Conservation (phyloP, 78 protist species). For the Chrysochromulina tobinii region DNA sequence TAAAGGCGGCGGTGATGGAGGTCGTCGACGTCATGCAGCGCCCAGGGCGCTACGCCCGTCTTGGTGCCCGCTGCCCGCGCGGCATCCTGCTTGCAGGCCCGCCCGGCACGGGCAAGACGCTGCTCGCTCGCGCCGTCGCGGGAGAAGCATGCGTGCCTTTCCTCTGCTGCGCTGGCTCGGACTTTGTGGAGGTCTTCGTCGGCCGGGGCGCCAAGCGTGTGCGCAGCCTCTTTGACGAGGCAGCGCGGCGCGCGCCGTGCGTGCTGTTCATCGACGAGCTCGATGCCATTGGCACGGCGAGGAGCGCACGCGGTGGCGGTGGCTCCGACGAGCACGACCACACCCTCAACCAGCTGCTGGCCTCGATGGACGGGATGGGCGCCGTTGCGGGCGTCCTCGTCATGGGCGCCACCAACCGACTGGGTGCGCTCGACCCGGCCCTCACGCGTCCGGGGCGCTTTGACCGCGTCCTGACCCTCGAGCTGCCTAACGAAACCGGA, state of each 20-base stretch:
- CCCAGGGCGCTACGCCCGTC: no score
- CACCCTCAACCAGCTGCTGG: constrained; percentile 6
- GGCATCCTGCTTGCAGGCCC: constrained; percentile 36
- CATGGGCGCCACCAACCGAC: constrained; percentile 13
- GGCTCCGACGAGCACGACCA: constrained; percentile 20
- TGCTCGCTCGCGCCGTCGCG: constrained; percentile 84
- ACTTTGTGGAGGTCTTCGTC: constrained; percentile 21
- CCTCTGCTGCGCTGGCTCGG: constrained; percentile 17
- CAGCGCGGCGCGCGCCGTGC: constrained; percentile 71
- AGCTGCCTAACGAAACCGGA: constrained; percentile 45
- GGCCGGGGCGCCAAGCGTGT: constrained; percentile 7
- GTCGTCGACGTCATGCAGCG: no score
- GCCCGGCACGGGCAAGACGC: constrained; percentile 96
- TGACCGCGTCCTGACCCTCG: background rate
- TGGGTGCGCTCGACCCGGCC: constrained; percentile 22
- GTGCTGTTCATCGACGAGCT: constrained; percentile 98
- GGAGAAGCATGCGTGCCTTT: background rate
- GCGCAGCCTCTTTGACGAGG: background rate
- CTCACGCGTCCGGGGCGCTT: constrained; percentile 24
- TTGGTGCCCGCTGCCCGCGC: background rate
- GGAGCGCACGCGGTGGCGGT: constrained; percentile 41
- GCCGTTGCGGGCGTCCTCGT: background rate
- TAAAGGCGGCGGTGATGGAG: no score
- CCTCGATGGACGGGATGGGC: background rate
- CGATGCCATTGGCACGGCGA: constrained; percentile 96